Conservation (phyloP, 768 basidiomycete genomes). For the Cystofilobasidium ferigula region DNA sequence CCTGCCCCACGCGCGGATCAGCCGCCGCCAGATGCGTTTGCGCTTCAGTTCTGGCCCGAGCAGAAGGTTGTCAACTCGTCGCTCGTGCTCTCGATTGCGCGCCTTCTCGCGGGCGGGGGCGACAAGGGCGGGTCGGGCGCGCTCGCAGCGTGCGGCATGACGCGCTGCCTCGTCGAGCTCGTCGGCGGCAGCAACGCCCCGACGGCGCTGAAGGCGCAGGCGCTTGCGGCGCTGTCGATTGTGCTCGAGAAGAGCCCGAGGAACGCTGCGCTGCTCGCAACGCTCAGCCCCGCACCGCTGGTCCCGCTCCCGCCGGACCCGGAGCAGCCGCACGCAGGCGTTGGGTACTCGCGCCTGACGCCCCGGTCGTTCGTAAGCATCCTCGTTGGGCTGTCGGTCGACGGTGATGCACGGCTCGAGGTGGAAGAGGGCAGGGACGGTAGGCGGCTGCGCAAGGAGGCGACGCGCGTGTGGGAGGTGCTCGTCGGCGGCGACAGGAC, state of each 20-base stretch:
- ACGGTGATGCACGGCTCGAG: conserved; percentile 17
- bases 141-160: conserved; percentile 41
- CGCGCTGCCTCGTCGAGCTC: conserved; percentile 73
- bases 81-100: conserved; percentile 69
- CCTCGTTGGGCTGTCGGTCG: conserved; percentile 18
- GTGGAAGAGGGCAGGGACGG: conserved; percentile 7
- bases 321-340: conserved; percentile 14
- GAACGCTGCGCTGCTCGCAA: conserved; percentile 61
- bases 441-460: conserved; percentile 15
- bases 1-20: conserved; percentile 46
- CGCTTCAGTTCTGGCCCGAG: conserved; percentile 90
- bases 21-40: conserved; percentile 58
- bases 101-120: conserved; percentile 55
- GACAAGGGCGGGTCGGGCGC: conserved; percentile 29
- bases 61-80: conserved; percentile 74
- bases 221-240: conserved; percentile 52
- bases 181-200: conserved; percentile 91
- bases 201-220: conserved; percentile 60
- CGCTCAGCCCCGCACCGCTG: conserved; percentile 61
- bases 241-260: conserved; percentile 54
- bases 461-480: conserved; percentile 8
- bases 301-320: conserved; percentile 54
- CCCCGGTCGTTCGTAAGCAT: conserved; percentile 9
- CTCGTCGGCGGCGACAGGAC: conserved; percentile 7
- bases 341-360: conserved; percentile 25